Base-by-base conservation (phyloP, 345 rosid species). In the Odontarrhena argentea region DNA sequence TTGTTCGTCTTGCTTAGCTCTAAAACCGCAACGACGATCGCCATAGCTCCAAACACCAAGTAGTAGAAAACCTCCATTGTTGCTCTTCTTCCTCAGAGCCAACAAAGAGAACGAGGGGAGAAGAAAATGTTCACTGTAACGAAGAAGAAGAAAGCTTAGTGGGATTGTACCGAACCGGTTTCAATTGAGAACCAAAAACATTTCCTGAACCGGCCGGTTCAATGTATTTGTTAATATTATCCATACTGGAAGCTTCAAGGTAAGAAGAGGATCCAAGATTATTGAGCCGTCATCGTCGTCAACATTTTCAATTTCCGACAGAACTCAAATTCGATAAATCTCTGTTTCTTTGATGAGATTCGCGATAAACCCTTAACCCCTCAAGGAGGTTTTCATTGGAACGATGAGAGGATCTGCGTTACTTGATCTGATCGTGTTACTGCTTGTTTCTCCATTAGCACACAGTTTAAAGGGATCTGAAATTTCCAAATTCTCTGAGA, bases 1-100 rank as follows among this genome's bases (percentile, higher is more conserved):
- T 81, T 83, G 81, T 70, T 83, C 56, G 40, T 80, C 78, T 86
- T 88, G 79, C 89, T 88, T 4, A 88, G 79, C 79, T 88, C 91
- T 51, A 83, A 30, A 0, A 77, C 81, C 9, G 89, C 87, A 18
- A 84, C 92, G 42, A 88, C 77, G 4, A 86, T 84, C 2, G 67
- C 76, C 67, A 88, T 48, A 41, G 46, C 81, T 26, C 92, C 96
- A 58, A 88, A 88, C 49, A 81, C 80, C 54, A 81, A 5, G 71
- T 68, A 76, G 75, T 73, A 86, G 78, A 88, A 86, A 47, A 77
- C 67, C 86, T 86, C 96, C 92, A 86, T 89, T 71, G 69, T 48
- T 28, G 65, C 56, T 47, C 42, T 37, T 3, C 26, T 14, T 53
- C 43, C 15, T 45, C 65, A 15, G 10, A 34, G 47, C 6, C 7